A percentile compares a stretch with the other conserved stretches of the same genome.
Conservation (phyloP, 768 basidiomycete genomes). For the Boletus barrowsii region DNA sequence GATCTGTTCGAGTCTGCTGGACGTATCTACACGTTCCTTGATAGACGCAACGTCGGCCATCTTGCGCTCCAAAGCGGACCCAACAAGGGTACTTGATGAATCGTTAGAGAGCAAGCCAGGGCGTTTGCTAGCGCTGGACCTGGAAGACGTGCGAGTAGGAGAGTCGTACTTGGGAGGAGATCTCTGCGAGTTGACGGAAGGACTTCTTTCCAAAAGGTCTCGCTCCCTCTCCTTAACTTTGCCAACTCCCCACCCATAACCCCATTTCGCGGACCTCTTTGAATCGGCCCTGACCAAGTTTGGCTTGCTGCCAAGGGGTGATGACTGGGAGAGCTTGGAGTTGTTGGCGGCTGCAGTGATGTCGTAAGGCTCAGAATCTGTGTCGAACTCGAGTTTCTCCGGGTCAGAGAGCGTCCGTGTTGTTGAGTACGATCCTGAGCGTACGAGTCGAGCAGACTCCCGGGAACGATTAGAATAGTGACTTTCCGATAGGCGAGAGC, state of each 20-base stretch:
- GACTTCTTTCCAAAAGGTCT: constrained; percentile 33
- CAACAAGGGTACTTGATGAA: constrained; percentile 71
- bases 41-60: constrained; percentile 58
- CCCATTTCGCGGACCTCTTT: constrained; percentile 57
- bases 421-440: constrained; percentile 44
- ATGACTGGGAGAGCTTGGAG: constrained; percentile 42
- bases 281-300: constrained; percentile 56
- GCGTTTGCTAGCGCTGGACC: constrained; percentile 39
- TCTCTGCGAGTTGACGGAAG: constrained; percentile 37
- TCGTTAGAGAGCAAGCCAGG: constrained; percentile 52
- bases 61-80: constrained; percentile 69
- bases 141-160: constrained; percentile 37
- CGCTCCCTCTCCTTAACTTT: constrained; percentile 47
- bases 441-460: constrained; percentile 30
- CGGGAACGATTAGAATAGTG: constrained; percentile 22
- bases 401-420: constrained; percentile 38
- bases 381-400: constrained; percentile 53
- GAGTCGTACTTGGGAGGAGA: constrained; percentile 33
- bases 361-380: constrained; percentile 63
- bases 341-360: constrained; percentile 27
- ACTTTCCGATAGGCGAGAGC: constrained; percentile 26
- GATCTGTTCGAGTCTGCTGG: constrained; percentile 56
- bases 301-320: constrained; percentile 31
- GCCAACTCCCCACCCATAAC: constrained; percentile 71
- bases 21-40: constrained; percentile 53